phyloP scores from a whole-genome alignment of 768 basidiomycete genomes.

The Lyophyllum shimeji region DNA sequence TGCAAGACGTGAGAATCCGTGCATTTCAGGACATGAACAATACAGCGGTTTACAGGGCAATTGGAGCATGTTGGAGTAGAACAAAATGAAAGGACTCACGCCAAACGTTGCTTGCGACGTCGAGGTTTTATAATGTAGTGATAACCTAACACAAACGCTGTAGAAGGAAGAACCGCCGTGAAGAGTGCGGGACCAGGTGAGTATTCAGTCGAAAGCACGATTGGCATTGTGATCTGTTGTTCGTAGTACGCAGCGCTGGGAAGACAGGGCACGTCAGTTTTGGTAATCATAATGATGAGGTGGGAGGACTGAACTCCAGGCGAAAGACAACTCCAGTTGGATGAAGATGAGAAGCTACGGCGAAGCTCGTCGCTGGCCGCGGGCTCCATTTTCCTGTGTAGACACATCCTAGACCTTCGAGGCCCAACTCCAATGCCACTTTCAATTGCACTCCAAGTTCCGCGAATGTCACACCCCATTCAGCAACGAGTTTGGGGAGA shows the following conservation, averaged over 20 bases:
- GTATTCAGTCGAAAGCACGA: constrained; percentile 51
- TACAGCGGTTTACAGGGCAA: not conserved
- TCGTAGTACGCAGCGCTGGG: constrained; percentile 54
- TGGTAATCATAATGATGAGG: constrained; percentile 2
- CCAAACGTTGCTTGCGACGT: constrained; percentile 49
- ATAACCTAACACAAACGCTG: constrained; percentile 51
- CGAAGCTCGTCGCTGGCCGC: constrained; percentile 40
- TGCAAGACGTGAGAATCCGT: constrained; percentile 24
- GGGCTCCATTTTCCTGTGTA: constrained; percentile 48
- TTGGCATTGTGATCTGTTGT: constrained; percentile 57
- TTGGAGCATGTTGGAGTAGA: not conserved
- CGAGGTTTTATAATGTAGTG: constrained; percentile 57
- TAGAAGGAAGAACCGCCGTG: constrained; percentile 55
- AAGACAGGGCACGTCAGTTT: constrained; percentile 2
- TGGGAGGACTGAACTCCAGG: constrained; percentile 50
- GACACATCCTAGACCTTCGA: constrained; percentile 42
- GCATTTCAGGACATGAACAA: not conserved
- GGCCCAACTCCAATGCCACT: constrained; percentile 46
- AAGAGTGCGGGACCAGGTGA: constrained; percentile 48
- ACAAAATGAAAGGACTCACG: constrained; percentile 36
- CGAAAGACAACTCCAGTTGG: constrained; percentile 49
- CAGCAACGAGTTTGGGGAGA: constrained; percentile 47
- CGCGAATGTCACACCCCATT: constrained; percentile 49
- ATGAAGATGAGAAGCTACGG: constrained; percentile 43
- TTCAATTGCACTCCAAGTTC: constrained; percentile 58